Conservation (phyloP, 2,329 filamentous ascomycete genomes). For the Delphinella strobiligena region DNA sequence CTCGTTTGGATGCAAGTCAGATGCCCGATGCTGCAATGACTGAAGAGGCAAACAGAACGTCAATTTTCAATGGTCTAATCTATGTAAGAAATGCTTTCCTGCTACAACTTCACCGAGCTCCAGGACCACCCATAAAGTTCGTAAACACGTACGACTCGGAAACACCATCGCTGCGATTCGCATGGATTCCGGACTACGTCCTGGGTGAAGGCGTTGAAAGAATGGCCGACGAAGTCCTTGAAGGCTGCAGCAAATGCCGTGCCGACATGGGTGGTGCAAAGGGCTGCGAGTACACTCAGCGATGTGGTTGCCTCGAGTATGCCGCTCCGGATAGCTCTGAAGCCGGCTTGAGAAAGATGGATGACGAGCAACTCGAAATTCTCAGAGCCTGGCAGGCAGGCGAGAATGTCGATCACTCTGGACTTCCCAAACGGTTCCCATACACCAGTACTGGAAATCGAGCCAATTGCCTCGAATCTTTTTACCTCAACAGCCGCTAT, state of each 20-base stretch:
- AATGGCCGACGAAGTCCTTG: conserved; percentile 46
- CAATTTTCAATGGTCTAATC: conserved; percentile 23
- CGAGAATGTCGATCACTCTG: conserved; percentile 19
- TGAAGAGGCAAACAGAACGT: conserved; percentile 16
- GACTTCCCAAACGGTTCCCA: conserved; percentile 44
- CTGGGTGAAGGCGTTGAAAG: conserved; percentile 48
- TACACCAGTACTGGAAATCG: conserved; percentile 38
- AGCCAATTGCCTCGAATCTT: conserved; percentile 23
- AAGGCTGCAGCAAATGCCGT: conserved; percentile 54
- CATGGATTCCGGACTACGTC: conserved; percentile 53
- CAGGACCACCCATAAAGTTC: conserved; percentile 40
- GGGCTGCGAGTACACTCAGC: conserved; percentile 50
- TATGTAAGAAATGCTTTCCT: conserved; percentile 27
- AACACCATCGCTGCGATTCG: conserved; percentile 49
- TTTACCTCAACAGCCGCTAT: conserved; percentile 30
- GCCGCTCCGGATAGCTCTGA: conserved; percentile 36
- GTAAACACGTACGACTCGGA: conserved; percentile 49
- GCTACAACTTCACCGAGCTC: conserved; percentile 18
- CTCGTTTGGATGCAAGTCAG: conserved; percentile 18
- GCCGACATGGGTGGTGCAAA: conserved; percentile 39
- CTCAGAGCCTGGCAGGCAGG: conserved; percentile 17
- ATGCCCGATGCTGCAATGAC: conserved; percentile 27
- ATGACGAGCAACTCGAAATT: conserved; percentile 7
- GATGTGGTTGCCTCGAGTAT: conserved; percentile 58
- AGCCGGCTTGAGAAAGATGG: conserved; percentile 7